Conservation (phyloP, 2,329 filamentous ascomycete species). For the Zymoseptoria pseudotritici region DNA sequence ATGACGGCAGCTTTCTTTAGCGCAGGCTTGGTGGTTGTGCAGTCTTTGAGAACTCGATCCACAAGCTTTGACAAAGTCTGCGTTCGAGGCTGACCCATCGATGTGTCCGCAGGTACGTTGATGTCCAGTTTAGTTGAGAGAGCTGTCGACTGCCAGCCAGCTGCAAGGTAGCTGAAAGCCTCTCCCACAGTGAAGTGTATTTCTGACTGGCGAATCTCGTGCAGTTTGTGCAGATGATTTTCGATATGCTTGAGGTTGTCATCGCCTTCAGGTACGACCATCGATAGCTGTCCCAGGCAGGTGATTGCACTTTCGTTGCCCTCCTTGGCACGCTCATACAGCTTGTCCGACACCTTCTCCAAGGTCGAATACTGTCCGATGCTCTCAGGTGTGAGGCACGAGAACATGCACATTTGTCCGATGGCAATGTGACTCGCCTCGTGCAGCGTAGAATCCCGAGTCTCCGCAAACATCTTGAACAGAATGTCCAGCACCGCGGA, state of each 20-base stretch:
- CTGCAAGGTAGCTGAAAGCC: conserved; percentile 69
- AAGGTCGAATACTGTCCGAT: conserved; percentile 18
- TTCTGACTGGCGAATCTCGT: conserved; percentile 79
- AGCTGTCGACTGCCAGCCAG: conserved; percentile 76
- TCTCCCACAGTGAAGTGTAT: conserved; percentile 88
- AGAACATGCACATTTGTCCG: conserved; percentile 55
- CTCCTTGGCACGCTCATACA: conserved; percentile 64
- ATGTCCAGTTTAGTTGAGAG: conserved; percentile 71
- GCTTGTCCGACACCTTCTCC: conserved; percentile 48
- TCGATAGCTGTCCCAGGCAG: conserved; percentile 69
- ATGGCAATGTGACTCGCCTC: conserved; percentile 52
- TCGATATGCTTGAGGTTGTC: conserved; percentile 50
- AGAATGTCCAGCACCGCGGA: conserved; percentile 39
- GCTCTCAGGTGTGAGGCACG: conserved; percentile 42
- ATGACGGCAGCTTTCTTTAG: conserved; percentile 88
- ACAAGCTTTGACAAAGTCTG: conserved; percentile 50
- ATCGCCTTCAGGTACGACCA: conserved; percentile 48
- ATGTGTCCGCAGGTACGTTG: conserved; percentile 41
- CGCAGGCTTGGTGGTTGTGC: conserved; percentile 77
- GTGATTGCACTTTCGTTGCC: conserved; percentile 75
- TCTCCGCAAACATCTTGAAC: conserved; percentile 46
- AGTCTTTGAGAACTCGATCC: conserved; percentile 67
- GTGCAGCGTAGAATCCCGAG: conserved; percentile 50
- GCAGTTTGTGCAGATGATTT: conserved; percentile 63
- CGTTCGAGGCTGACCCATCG: conserved; percentile 31